Base-by-base conservation (phyloP, 1,284 basidiomycete species). In the Sporisorium exsertum region DNA sequence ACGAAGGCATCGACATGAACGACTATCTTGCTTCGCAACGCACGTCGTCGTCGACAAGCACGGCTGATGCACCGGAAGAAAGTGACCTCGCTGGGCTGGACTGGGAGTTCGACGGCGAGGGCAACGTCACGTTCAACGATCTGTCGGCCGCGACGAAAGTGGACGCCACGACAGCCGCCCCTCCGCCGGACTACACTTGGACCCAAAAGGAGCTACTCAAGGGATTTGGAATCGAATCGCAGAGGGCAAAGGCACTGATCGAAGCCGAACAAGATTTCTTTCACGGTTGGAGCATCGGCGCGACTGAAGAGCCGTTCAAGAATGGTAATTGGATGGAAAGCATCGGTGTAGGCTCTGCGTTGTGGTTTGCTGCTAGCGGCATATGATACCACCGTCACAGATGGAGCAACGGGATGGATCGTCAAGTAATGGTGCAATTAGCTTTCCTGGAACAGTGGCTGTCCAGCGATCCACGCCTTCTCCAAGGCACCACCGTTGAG, bases 101-200 rank as follows among this genome's bases (percentile, higher is more conserved):
- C n/a, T 75, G 72, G 65, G 68, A 72, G 53, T 76, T 69, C 59
- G 67, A 72, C 45, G 64, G 72, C n/a, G 45, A 68, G 29, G 64
- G 66, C 26, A 52, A 62, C 43, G 55, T 51, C 22, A 43, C 26
- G 3, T 45, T 63, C 54, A 37, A 56, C 29, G 12, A 51, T 20
- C 13, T n/a, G 7, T 45, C 56, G 9, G 20, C 35, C 20, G 18
- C 45, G 10, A 22, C 33, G 3, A 37, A 35, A 12, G 37, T 5
- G 12, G 20, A 26, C 7, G 2, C n/a, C 24, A 45, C 15, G 0
- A 33, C 43, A 20, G 58, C 43, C 26, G 55, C 46, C 9, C 55
- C 54, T 20, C 59, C 46, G 13, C 65, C 72, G 5, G 55, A 64
- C 40, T 75, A 75, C 50, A 47, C 47, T 2, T 43, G 59, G 16